phyloP scores from a whole-genome alignment of 1,284 basidiomycete genomes.

The Inonotus hispidus region DNA sequence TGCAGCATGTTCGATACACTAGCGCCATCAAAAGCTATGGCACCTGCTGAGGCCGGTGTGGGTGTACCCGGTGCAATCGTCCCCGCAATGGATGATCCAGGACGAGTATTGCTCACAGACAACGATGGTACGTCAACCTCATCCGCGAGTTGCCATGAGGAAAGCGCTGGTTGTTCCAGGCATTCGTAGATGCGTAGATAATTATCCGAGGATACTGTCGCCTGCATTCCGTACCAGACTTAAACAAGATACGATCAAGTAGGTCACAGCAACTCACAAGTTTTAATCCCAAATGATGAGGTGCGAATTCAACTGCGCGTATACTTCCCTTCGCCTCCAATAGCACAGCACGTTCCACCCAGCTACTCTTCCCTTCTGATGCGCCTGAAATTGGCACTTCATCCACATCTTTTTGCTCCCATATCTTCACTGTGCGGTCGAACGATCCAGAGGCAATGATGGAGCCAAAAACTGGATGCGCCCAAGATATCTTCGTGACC shows the following conservation, averaged over 20 bases:
- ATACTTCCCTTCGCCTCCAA: conserved; percentile 83
- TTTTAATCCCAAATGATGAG: conserved; percentile 81
- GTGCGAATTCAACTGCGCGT: conserved; percentile 79
- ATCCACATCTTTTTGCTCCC: conserved; percentile 58
- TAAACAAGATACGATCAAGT: not conserved
- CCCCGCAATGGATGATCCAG: conserved; percentile 39
- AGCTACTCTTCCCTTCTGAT: conserved; percentile 35
- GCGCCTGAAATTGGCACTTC: conserved; percentile 20
- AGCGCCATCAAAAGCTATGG: conserved; percentile 46
- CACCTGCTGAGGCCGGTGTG: conserved; percentile 45
- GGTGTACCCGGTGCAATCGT: conserved; percentile 60
- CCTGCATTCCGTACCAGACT: conserved; percentile 39
- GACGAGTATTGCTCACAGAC: conserved; percentile 37
- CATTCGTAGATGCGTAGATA: conserved; percentile 87
- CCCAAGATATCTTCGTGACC: conserved; percentile 78
- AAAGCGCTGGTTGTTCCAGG: conserved; percentile 73
- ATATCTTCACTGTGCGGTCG: conserved; percentile 85
- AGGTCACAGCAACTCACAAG: conserved; percentile 48
- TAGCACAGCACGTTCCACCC: conserved; percentile 73
- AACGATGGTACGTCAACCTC: conserved; percentile 72
- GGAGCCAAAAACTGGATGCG: conserved; percentile 84
- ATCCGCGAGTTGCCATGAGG: conserved; percentile 75
- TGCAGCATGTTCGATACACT: conserved; percentile 52
- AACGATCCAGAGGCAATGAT: conserved; percentile 82
- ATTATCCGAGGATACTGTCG: conserved; percentile 83